A percentile compares a stretch with the other conserved stretches of the same genome.
These are phyloP conservation scores for Aristolochia californica DNA, from an alignment of 164 flowering plant genomes.

Conservation along the genomic window DNA sequence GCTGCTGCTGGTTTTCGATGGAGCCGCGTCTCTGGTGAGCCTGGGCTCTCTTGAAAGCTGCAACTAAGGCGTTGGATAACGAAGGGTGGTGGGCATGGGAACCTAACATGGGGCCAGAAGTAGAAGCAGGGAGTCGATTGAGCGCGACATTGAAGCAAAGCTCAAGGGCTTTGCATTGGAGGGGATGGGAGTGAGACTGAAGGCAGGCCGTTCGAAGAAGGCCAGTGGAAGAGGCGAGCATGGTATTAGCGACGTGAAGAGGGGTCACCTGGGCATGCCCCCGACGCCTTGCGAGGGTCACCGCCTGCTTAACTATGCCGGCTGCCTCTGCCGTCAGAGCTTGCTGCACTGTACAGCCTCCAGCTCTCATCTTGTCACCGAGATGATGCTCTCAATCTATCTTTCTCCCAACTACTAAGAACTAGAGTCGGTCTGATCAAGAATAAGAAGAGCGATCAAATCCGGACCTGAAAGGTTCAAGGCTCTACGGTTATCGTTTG, in stretches of 20 bases:
- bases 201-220: constrained; percentile 76
- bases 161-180: constrained; percentile 88
- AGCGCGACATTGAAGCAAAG: constrained; percentile 98
- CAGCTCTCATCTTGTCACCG: constrained; percentile 88
- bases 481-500: no score
- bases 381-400: constrained; percentile 2
- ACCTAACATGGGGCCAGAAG: constrained; percentile 46
- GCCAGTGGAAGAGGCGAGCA: constrained; percentile 66
- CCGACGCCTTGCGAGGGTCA: constrained; percentile 58
- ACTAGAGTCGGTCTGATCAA: not conserved
- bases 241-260: constrained; percentile 88
- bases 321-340: constrained; percentile 80
- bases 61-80: constrained; percentile 85
- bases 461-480: no score
- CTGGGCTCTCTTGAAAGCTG: constrained; percentile 95
- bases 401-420: constrained; percentile 3
- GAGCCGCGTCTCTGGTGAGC: constrained; percentile 97
- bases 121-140: constrained; percentile 80
- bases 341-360: constrained; percentile 77
- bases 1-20: constrained; percentile 78
- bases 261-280: constrained; percentile 98
- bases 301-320: constrained; percentile 63
- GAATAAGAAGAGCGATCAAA: no score
- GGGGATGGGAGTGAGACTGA: constrained; percentile 86
- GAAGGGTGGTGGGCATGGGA: constrained; percentile 50